Evolutionary conservation across 2,329 filamentous ascomycete genomes (phyloP).

Genomic region (Leptographium wingfieldii): DNA sequence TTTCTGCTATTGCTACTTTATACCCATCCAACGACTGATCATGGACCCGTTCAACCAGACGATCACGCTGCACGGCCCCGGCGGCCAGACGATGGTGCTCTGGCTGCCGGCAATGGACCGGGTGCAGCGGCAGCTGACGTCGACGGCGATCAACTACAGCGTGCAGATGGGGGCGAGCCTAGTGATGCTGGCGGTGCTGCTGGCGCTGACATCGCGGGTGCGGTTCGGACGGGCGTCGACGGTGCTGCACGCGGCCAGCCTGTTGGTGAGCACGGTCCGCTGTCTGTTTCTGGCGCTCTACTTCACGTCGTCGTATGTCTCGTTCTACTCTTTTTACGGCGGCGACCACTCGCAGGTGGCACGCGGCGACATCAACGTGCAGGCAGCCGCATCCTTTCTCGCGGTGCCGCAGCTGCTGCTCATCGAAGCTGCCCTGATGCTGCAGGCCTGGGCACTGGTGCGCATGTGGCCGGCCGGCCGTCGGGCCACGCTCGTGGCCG

Average conservation of each 20-base stretch:
- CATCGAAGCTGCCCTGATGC: conserved; percentile 32
- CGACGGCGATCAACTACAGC: conserved; percentile 12
- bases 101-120: conserved; percentile 8
- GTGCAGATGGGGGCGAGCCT: conserved; percentile 26
- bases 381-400: conserved; percentile 27
- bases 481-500: conserved; percentile 16
- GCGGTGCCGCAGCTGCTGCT: conserved; percentile 31
- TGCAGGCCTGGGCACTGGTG: conserved; percentile 42
- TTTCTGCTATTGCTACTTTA: too few relatives aligned
- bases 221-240: conserved; percentile 55
- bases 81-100: conserved; percentile 4
- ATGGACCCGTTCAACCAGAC: conserved; percentile 8
- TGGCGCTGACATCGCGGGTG: conserved; percentile 51
- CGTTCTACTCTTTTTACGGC: conserved; percentile 48
- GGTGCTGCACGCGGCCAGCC: conserved; percentile 48
- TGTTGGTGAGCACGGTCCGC: conserved; percentile 49
- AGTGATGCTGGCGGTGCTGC: conserved; percentile 50
- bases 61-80: conserved; percentile 5
- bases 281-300: conserved; percentile 43
- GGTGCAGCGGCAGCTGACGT: not conserved
- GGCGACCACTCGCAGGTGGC: conserved; percentile 40
- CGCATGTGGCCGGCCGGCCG: conserved; percentile 29
- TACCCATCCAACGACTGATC: not conserved
- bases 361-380: conserved; percentile 20
- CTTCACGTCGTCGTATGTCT: conserved; percentile 46